phyloP scores from a whole-genome alignment of 2,329 filamentous ascomycete genomes.

The Domatiomyces globalis region DNA sequence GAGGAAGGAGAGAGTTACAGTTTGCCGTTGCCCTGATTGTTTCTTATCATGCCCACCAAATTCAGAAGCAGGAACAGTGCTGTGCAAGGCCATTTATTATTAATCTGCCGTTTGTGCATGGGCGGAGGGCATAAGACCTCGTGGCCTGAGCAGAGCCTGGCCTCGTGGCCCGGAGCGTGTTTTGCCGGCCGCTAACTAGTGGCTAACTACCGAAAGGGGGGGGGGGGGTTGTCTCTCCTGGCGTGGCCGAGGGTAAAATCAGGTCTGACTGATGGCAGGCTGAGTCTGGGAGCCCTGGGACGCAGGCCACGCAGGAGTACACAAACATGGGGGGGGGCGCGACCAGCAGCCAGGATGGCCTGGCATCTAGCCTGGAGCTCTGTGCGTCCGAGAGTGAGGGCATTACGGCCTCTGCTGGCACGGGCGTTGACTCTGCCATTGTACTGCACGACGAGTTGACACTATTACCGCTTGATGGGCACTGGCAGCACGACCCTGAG shows the following conservation, averaged over 20 bases:
- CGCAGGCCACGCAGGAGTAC: too few relatives aligned
- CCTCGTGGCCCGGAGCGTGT: neutral
- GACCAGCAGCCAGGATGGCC: neutral
- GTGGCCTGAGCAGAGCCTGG: neutral
- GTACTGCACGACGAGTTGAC: neutral
- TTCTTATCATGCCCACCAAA: too few relatives aligned
- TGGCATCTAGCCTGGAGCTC: neutral
- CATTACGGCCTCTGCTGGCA: neutral
- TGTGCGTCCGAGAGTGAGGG: neutral
- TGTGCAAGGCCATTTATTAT: too few relatives aligned
- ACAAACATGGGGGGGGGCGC: neutral
- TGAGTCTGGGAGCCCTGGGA: neutral
- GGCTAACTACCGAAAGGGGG: neutral
- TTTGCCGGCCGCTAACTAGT: neutral
- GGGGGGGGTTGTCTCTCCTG: neutral
- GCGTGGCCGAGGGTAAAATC: neutral
- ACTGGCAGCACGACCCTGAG: neutral
- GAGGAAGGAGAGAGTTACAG: too few relatives aligned
- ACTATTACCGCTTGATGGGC: neutral
- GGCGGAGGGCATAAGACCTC: neutral
- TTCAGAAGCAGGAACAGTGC: neutral
- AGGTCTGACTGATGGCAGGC: neutral
- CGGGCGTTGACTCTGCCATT: too few relatives aligned
- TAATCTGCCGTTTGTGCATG: neutral
- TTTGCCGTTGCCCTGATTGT: too few relatives aligned